Conservation (phyloP, 805 yeast species). For the Pichia rugopelliculosa region DNA sequence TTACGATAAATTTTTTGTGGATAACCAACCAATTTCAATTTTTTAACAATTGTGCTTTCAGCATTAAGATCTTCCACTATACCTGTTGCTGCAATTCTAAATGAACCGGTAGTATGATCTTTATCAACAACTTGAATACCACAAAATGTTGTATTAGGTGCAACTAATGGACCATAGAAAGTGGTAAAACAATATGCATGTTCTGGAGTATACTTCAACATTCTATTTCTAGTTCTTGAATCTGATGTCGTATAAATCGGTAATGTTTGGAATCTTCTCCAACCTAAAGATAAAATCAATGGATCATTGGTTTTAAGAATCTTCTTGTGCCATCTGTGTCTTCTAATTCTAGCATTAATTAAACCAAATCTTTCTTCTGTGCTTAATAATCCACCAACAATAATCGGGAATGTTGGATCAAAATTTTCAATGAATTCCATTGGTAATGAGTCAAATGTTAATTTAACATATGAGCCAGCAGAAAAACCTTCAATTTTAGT, state of each 20-base stretch:
- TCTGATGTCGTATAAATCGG: conserved; percentile 96
- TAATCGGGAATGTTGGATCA: conserved; percentile 76
- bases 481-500: conserved; percentile 81
- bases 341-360: conserved; percentile 86
- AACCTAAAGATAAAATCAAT: conserved; percentile 83
- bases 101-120: conserved; percentile 77
- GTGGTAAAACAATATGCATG: conserved; percentile 95
- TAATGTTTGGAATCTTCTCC: conserved; percentile 97
- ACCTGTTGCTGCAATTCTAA: conserved; percentile 96
- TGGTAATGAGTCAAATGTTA: conserved; percentile 77
- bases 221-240: conserved; percentile 94
- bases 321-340: conserved; percentile 98
- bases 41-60: conserved; percentile 86
- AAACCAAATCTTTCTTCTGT: conserved; percentile 92
- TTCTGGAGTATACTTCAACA: conserved; percentile 97
- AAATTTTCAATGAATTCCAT: conserved; percentile 86
- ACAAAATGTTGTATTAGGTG: conserved; percentile 96
- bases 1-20: conserved; percentile 91
- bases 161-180: conserved; percentile 93
- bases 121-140: conserved; percentile 87
- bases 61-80: conserved; percentile 89
- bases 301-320: conserved; percentile 95
- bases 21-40: conserved; percentile 88
- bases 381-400: conserved; percentile 84
- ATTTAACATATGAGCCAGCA: conserved; percentile 89